phyloP scores from a whole-genome alignment of 257 asterid genomes.

The Solanum sejunctum region DNA sequence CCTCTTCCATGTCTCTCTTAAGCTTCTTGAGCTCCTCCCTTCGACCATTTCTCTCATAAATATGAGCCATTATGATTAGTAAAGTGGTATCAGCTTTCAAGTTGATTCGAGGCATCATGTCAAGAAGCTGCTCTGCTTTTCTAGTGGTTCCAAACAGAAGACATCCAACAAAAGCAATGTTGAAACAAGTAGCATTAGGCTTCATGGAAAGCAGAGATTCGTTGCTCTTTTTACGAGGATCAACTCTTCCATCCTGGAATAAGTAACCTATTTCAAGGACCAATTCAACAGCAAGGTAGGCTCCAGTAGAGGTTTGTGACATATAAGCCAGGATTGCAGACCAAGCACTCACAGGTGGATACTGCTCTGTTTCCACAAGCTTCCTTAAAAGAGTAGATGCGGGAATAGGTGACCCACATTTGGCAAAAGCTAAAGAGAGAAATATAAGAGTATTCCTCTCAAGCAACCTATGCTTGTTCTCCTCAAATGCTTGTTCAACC shows the following conservation, averaged over 20 bases:
- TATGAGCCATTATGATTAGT: conserved; percentile 64
- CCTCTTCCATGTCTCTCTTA: conserved; percentile 70
- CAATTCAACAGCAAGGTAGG: conserved; percentile 74
- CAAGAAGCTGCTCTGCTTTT: conserved; percentile 94
- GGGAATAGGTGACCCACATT: conserved; percentile 47
- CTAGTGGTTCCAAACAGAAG: conserved; percentile 62
- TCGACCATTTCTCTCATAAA: conserved; percentile 77
- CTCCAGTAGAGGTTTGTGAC: conserved; percentile 53
- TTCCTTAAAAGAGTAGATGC: conserved; percentile 75
- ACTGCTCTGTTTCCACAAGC: conserved; percentile 60
- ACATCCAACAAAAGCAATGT: conserved; percentile 72
- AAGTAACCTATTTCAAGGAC: conserved; percentile 81
- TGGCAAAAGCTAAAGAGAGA: conserved; percentile 69
- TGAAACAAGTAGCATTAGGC: conserved; percentile 35
- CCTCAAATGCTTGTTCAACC: conserved; percentile 59
- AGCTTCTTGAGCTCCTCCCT: conserved; percentile 76
- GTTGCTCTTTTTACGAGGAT: conserved; percentile 45
- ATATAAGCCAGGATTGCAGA: conserved; percentile 62
- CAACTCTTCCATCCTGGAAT: conserved; percentile 78
- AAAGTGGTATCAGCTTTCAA: conserved; percentile 58
- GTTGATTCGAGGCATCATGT: conserved; percentile 78
- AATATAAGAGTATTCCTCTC: conserved; percentile 54
- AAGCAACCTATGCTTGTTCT: conserved; percentile 47
- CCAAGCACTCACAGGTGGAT: conserved; percentile 78
- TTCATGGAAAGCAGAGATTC: conserved; percentile 24